Evolutionary conservation across 116 monocot species (phyloP).

Genomic region (Zostera marina): DNA sequence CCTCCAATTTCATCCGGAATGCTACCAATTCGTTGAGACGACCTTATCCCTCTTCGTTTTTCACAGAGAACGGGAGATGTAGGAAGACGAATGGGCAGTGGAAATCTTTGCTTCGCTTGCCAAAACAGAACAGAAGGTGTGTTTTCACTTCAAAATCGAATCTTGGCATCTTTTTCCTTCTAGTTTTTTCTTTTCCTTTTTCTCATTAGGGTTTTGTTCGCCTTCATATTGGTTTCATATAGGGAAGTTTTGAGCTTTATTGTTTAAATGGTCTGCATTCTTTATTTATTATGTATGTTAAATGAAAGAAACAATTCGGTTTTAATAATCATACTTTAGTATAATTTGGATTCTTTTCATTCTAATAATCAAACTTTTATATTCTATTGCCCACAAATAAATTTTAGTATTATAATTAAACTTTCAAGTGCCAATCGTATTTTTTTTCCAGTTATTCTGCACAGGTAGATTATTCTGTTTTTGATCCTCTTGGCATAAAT

Average conservation of each 20-base stretch:
- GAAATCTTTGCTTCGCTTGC: background rate
- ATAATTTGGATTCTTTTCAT: too few relatives aligned
- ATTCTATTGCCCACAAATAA: too few relatives aligned
- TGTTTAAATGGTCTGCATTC: background rate
- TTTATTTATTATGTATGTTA: background rate
- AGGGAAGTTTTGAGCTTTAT: background rate
- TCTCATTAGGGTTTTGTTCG: background rate
- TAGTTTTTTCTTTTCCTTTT: background rate
- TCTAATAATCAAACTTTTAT: background rate
- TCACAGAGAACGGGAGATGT: background rate
- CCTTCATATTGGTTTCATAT: background rate
- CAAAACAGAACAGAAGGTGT: background rate
- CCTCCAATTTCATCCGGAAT: conserved; percentile 3
- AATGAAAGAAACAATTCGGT: too few relatives aligned
- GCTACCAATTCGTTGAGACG: background rate
- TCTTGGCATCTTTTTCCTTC: background rate
- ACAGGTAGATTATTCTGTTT: conserved; percentile 18
- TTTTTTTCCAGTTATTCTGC: conserved; percentile 7
- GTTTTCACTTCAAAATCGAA: background rate
- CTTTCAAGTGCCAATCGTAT: background rate
- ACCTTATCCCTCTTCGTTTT: background rate
- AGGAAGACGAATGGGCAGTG: conserved; percentile 1
- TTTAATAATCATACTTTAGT: too few relatives aligned
- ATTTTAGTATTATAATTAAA: background rate
- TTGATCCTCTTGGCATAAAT: conserved; percentile 71